Base-by-base conservation (phyloP, 208 protist genomes). In the Acanthamoeba castellanii region DNA sequence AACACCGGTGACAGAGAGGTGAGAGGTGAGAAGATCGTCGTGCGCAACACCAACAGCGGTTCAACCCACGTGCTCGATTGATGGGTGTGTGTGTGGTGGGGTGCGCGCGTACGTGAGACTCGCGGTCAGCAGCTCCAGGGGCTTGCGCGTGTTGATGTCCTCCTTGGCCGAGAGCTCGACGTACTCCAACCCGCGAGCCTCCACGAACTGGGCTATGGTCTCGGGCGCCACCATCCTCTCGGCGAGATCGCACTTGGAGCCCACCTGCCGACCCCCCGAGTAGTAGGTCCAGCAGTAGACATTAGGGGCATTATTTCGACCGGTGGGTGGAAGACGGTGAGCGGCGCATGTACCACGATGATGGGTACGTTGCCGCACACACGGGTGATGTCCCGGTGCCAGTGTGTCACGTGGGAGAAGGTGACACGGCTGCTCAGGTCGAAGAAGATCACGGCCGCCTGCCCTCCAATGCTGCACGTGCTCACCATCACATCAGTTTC, bases 361-460 rank as follows among this genome's bases (percentile, higher is more conserved):
- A 99, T 99, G 90, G 99, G 99, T 96, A 99, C 99, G 96, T 99
- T 99, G 95, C 99, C 99, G 96, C 99, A 99, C 84, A 99, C 99
- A 64, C 99, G 98, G 2, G 98, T 98, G 88, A 99, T 98, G 97
- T 99, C 99, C 88, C 98, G 97, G 97, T 99, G 98, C 99, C 99
- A 99, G 97, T 99, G 99, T 47, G 99, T 98, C 66, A 99, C 99
- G 97, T 99, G 99, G 97, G 99, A 99, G 98, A 99, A 99, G 47
- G 99, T 99, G 61, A 99, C 98, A 94, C 99, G 98, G 82, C 99
- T 99, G 68, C 99, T 99, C 50, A 99, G 99, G 96, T 99, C 99
- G 96, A 99, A 99, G 99, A 99, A 99, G 96, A 99, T 99, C 97
- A 99, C 99, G 72, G 99, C 99, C 95, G 99, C 99, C 96, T 99